Evolutionary conservation across 2,329 filamentous ascomycete species (phyloP).

Genomic region (Trichoderma sp.): DNA sequence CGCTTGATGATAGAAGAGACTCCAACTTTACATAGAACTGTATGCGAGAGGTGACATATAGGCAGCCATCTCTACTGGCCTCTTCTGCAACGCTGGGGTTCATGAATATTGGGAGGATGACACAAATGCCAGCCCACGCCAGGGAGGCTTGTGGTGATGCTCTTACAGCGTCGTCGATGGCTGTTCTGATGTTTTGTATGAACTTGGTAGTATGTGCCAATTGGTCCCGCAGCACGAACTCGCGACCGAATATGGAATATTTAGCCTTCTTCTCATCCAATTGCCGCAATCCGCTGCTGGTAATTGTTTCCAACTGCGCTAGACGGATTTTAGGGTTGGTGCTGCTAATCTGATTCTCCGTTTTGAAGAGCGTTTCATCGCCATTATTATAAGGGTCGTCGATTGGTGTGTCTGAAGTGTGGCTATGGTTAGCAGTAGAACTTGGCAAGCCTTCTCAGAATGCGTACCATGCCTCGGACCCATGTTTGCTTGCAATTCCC

Average conservation of each 20-base stretch:
- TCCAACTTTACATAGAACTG: neutral
- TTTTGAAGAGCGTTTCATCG: neutral
- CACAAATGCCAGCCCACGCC: neutral
- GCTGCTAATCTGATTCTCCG: neutral
- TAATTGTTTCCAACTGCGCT: neutral
- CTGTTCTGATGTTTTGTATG: neutral
- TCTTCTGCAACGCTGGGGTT: neutral
- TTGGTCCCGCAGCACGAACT: neutral
- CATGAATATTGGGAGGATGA: neutral
- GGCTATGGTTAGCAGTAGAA: neutral
- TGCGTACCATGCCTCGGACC: neutral
- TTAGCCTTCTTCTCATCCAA: neutral
- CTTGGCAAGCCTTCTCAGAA: neutral
- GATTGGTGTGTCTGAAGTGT: neutral
- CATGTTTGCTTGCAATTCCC: neutral
- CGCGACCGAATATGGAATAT: neutral
- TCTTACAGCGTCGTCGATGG: neutral
- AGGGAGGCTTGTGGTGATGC: neutral
- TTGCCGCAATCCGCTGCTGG: fast-evolving
- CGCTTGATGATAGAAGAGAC: neutral
- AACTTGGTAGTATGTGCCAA: neutral
- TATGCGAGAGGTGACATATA: neutral
- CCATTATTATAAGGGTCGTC: neutral
- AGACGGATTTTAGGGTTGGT: fast-evolving
- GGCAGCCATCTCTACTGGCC: neutral